Evolutionary conservation across 108 stramenopile genomes (phyloP).

Genomic region (Nitzschia putrida): DNA sequence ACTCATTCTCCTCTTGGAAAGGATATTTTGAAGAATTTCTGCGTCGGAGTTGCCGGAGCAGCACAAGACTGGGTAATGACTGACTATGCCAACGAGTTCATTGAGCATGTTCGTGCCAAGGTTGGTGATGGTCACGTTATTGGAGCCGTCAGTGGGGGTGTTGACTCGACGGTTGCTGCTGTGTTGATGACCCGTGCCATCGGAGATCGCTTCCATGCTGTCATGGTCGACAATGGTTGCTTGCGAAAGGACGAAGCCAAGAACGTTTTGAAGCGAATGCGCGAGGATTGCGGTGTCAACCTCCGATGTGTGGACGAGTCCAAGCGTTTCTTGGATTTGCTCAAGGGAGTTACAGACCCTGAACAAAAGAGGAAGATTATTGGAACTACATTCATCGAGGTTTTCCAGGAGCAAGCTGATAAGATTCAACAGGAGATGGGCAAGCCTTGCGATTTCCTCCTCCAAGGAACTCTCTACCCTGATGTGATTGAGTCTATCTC

Average conservation of each 20-base stretch:
- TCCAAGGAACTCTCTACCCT: slow-evolving; percentile 98
- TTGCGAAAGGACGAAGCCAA: slow-evolving; percentile 93
- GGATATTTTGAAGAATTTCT: slow-evolving; percentile 88
- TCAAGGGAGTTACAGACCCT: slow-evolving; percentile 93
- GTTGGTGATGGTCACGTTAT: slow-evolving; percentile 96
- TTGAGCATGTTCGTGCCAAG: slow-evolving; percentile 79
- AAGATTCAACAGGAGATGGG: slow-evolving; percentile 77
- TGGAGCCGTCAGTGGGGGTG: slow-evolving; percentile 99
- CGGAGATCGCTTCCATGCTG: slow-evolving; percentile 96
- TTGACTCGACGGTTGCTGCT: slow-evolving; percentile 98
- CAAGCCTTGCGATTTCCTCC: slow-evolving; percentile 71
- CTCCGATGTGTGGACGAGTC: slow-evolving; percentile 91
- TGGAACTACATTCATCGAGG: slow-evolving; percentile 95
- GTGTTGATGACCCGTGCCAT: slow-evolving; percentile 96
- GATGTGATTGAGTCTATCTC: slow-evolving; percentile 99
- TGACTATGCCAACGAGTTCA: slow-evolving; percentile 95
- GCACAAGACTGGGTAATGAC: slow-evolving; percentile 96
- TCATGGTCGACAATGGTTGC: slow-evolving; percentile 98
- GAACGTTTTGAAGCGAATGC: slow-evolving; percentile 82
- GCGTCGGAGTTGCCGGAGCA: slow-evolving; percentile 83
- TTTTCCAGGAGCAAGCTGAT: slow-evolving; percentile 94
- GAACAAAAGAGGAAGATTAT: slow-evolving; percentile 98
- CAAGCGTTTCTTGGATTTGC: slow-evolving; percentile 85
- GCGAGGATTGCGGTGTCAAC: slow-evolving; percentile 92
- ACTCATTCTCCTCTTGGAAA: slow-evolving; percentile 91